Evolutionary conservation across 23 red algal species (phyloP).

Genomic region (Gracilaria gracilis): DNA sequence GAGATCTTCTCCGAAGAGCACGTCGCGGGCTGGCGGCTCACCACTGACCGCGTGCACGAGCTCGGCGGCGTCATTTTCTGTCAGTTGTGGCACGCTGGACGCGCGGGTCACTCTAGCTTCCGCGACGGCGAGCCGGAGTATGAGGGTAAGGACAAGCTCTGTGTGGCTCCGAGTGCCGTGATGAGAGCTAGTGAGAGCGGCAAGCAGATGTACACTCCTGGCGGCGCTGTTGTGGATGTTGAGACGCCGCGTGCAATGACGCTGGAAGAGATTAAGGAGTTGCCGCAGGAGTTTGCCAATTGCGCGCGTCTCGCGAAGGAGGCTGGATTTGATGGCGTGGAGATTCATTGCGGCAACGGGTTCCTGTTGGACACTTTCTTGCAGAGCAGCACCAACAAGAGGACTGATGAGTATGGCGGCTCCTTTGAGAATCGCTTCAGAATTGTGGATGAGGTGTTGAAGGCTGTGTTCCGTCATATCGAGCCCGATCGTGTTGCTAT

Average conservation of each 20-base stretch:
- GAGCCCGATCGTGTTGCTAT: conserved; percentile 62
- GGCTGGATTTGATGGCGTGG: conserved; percentile 90
- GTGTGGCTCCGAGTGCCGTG: conserved; percentile 69
- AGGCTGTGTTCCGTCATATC: conserved; percentile 52
- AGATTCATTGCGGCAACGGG: conserved; percentile 84
- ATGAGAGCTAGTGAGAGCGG: conserved; percentile 25
- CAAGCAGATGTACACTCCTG: conserved; percentile 30
- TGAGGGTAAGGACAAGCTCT: conserved; percentile 30
- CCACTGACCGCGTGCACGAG: conserved; percentile 70
- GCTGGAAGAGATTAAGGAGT: conserved; percentile 66
- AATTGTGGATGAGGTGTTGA: conserved; percentile 66
- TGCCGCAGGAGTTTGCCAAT: conserved; percentile 69
- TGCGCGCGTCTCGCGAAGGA: conserved; percentile 60
- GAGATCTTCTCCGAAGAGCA: conserved; percentile 63
- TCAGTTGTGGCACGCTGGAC: conserved; percentile 88
- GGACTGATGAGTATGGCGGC: conserved; percentile 88
- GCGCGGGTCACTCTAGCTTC: conserved; percentile 76
- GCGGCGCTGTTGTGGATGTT: conserved; percentile 34
- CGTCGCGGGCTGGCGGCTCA: conserved; percentile 54
- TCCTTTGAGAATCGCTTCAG: conserved; percentile 69
- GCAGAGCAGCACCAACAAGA: conserved; percentile 71
- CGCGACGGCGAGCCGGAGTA: conserved; percentile 43
- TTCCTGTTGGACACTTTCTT: conserved; percentile 86
- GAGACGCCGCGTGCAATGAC: conserved; percentile 75
- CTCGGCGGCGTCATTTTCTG: conserved; percentile 75